These are phyloP conservation scores for Penicillium sp. DNA, from an alignment of 2,329 filamentous ascomycete genomes.

Conservation along the genomic window DNA sequence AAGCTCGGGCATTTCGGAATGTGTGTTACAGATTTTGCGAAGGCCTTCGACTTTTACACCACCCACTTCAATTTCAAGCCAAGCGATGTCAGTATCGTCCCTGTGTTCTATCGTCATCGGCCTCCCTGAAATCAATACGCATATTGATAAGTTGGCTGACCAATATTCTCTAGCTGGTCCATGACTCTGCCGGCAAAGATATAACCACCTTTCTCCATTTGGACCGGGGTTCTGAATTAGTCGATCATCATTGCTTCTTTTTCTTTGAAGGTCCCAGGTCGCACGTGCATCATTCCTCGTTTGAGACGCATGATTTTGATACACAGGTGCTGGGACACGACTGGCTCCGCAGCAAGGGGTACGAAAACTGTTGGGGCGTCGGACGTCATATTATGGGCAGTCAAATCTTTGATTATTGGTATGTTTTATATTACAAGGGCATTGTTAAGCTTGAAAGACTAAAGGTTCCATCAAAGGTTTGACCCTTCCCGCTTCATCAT, in stretches of 20 bases:
- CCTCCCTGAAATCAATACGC: too few species aligned
- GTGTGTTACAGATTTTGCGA: neutral
- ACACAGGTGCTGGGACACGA: conserved; percentile 8
- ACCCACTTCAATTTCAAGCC: neutral
- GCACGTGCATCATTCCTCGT: conserved; percentile 7
- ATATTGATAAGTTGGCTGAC: neutral
- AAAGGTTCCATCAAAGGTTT: neutral
- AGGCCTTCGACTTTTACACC: neutral
- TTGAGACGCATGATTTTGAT: conserved; percentile 11
- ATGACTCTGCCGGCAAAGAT: neutral
- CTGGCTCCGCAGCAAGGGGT: conserved; percentile 5
- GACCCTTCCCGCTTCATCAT: conserved; percentile 5
- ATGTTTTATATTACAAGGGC: neutral
- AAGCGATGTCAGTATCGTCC: neutral
- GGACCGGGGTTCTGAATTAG: conserved; percentile 3
- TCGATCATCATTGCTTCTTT: conserved; percentile 12
- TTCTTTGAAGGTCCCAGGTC: neutral
- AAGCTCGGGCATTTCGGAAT: neutral
- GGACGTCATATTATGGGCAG: conserved; percentile 13
- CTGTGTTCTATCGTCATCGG: neutral
- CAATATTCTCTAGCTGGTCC: neutral
- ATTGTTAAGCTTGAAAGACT: neutral
- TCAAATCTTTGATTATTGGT: conserved; percentile 18
- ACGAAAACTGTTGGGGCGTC: conserved; percentile 8
- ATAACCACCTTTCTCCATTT: conserved; percentile 1